Conservation (phyloP, 306 rosid species). For the Castanea crenata region DNA sequence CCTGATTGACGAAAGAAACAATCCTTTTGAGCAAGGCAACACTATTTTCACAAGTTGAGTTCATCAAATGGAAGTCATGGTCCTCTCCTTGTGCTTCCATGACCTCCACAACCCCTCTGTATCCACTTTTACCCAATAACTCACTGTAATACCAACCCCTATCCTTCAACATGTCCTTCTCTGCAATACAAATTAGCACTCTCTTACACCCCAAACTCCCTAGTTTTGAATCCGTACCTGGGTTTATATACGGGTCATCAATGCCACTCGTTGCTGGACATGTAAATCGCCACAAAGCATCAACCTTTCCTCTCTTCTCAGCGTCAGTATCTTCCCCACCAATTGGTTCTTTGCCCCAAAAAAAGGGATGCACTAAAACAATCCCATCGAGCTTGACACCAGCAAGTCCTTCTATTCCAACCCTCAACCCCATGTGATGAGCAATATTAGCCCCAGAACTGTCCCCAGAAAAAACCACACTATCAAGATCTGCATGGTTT, state of each 20-base stretch:
- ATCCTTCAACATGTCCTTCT: conserved; percentile 48
- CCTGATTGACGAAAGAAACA: conserved; percentile 34
- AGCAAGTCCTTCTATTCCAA: conserved; percentile 33
- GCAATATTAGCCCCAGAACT: conserved; percentile 72
- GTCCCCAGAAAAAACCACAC: conserved; percentile 59
- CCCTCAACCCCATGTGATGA: conserved; percentile 50
- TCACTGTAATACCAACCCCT: conserved; percentile 51
- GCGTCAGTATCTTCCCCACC: conserved; percentile 26
- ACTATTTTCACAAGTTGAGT: conserved; percentile 40
- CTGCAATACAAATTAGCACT: conserved; percentile 65
- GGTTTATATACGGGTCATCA: conserved; percentile 63
- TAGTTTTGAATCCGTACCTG: conserved; percentile 52
- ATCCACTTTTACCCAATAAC: conserved; percentile 44
- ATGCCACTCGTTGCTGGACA: conserved; percentile 38
- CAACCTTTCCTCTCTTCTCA: neutral
- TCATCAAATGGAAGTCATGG: conserved; percentile 56
- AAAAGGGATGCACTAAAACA: conserved; percentile 53
- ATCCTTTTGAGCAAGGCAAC: conserved; percentile 26
- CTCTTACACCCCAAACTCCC: conserved; percentile 39
- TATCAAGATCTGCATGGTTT: conserved; percentile 36
- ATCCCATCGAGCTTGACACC: conserved; percentile 47
- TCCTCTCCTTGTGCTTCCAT: conserved; percentile 42
- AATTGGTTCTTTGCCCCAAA: conserved; percentile 53
- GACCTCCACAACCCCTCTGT: conserved; percentile 45
- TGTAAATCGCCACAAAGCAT: conserved; percentile 46